Base-by-base conservation (phyloP, 192 early-diverging fungal species). In the Coemansia sp. region DNA sequence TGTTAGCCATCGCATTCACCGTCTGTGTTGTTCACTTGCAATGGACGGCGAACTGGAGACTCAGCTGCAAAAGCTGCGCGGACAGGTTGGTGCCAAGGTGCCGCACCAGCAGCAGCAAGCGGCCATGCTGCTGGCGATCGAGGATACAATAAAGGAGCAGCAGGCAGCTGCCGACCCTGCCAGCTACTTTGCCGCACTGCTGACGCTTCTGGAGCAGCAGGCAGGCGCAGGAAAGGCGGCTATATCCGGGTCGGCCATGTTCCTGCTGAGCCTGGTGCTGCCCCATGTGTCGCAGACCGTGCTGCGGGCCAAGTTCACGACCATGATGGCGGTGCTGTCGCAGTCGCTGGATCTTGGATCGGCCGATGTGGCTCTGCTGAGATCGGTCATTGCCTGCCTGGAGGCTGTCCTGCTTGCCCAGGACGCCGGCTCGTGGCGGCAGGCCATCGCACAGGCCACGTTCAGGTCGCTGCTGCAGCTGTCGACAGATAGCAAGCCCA, bases 111-210 rank as follows among this genome's bases (percentile, higher is more conserved):
- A 86, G 61, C 80, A 87, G 79, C 81, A 85, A 54, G 81, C 75
- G 34, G 80, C 79, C 16, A 85, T 81, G 41, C 58, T 87, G 39
- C 42, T 83, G 40, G 85, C 85, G 41, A 78, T 85, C 22, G 86
- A 88, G 39, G 82, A 90, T 64, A 88, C 88, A 19, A 80, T 97
- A 49, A 64, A 60, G 17, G 94, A 97, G 59, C 84, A 91, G 56
- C 58, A 75, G 28, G 78, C 76, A 12, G 47, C 74, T 22, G 70
- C 81, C 25, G 80, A 77, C 25, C 86, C 94, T 4, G 78, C 87
- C 20, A 86, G 89, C 18, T 97, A 97, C 64, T 95, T 95, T 82
- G 89, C 84, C 12, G 84, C 88, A 18, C 70, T 97, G 44, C 65
- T 84, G 58, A 84, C 82, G n/a, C 72, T 89, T 14, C 50, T 87